Conservation (phyloP, 1,284 basidiomycete species). For the Gymnopus androsaceus region DNA sequence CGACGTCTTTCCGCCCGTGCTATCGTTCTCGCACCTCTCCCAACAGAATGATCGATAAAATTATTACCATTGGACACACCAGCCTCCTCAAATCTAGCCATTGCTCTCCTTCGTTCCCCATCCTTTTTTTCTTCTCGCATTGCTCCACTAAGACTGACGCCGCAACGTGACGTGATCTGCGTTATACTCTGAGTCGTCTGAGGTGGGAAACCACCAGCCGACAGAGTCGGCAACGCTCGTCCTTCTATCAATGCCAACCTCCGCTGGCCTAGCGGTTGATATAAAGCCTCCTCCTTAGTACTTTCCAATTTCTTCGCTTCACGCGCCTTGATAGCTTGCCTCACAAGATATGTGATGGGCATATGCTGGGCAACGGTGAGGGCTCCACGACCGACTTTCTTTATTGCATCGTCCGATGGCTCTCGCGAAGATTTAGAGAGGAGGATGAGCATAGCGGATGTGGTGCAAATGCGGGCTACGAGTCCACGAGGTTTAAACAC, state of each 20-base stretch:
- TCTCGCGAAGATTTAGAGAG: conserved; percentile 9
- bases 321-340: conserved; percentile 17
- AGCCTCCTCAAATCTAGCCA: conserved; percentile 12
- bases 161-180: conserved; percentile 20
- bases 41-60: neutral
- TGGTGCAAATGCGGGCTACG: conserved; percentile 28
- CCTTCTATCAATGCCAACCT: conserved; percentile 21
- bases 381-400: conserved; percentile 21
- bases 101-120: conserved; percentile 12
- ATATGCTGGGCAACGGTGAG: conserved; percentile 10
- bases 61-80: neutral
- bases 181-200: conserved; percentile 21
- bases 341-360: conserved; percentile 19
- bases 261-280: conserved; percentile 1
- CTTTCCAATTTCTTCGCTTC: neutral
- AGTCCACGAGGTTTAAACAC: conserved; percentile 28
- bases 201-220: conserved; percentile 20
- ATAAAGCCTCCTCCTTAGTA: neutral
- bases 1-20: neutral
- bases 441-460: conserved; percentile 27
- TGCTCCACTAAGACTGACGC: conserved; percentile 21
- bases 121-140: conserved; percentile 17
- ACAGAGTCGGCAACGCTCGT: conserved; percentile 20
- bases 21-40: neutral
- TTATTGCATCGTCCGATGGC: conserved; percentile 12